Percentiles rank a stretch among this genome's conserved stretches.
phyloP scores from a whole-genome alignment of 2,329 filamentous ascomycete genomes.

The Cladosporium sp. region DNA sequence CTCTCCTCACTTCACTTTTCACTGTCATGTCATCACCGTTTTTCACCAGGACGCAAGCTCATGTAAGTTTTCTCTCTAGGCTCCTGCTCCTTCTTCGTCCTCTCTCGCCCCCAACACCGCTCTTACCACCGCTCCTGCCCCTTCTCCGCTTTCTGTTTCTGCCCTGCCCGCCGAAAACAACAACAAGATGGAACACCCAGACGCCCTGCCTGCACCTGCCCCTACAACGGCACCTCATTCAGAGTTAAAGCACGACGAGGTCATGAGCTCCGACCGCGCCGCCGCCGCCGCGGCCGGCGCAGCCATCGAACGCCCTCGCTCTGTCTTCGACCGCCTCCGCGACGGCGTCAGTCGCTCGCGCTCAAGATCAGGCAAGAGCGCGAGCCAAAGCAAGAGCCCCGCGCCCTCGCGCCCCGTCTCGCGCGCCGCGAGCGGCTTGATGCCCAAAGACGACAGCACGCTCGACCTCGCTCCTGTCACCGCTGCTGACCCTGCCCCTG shows the following conservation, averaged over 20 bases:
- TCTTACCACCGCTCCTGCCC: background rate
- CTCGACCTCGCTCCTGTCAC: background rate
- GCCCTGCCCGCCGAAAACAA: too few species aligned
- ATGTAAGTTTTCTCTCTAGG: slow-evolving; percentile 23
- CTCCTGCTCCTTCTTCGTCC: slow-evolving; percentile 10
- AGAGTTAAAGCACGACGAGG: background rate
- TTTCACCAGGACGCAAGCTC: slow-evolving; percentile 19
- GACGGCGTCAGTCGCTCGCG: background rate
- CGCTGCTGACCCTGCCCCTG: background rate
- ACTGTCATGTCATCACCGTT: background rate
- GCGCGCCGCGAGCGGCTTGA: background rate
- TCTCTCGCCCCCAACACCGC: slow-evolving; percentile 1
- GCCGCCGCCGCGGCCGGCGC: background rate
- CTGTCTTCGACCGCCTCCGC: background rate
- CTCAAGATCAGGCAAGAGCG: background rate
- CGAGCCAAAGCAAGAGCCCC: background rate
- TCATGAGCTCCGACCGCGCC: background rate
- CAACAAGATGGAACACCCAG: too few species aligned
- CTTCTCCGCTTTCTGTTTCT: background rate
- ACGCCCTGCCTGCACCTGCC: background rate
- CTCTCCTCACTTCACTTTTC: slow-evolving; percentile 1
- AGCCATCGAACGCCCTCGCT: background rate
- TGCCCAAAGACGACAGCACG: background rate
- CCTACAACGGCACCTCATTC: background rate
- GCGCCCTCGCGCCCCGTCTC: slow-evolving; percentile 4